These are phyloP conservation scores for Pleurotus salmoneostramineus DNA, from an alignment of 768 basidiomycete species.

Conservation along the genomic window DNA sequence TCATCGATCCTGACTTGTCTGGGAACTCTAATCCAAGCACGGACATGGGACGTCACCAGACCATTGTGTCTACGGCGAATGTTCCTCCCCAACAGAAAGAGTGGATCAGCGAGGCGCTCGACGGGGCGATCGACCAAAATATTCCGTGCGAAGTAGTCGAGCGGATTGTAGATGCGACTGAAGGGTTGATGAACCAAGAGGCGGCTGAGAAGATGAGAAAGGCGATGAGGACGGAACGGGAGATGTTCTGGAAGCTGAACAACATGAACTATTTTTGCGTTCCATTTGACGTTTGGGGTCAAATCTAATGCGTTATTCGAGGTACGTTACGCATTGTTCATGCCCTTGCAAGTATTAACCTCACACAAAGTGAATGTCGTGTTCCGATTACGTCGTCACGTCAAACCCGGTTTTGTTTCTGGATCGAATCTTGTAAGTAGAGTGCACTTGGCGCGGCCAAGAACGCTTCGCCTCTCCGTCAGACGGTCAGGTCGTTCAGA, in stretches of 20 bases:
- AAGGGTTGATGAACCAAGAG: slow-evolving; percentile 32
- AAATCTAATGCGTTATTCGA: neutral
- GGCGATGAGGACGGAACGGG: slow-evolving; percentile 27
- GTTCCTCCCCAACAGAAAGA: slow-evolving; percentile 48
- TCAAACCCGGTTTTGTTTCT: too few species aligned
- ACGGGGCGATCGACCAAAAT: slow-evolving; percentile 26
- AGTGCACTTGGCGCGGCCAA: neutral
- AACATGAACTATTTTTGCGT: slow-evolving; percentile 46
- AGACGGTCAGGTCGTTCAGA: neutral
- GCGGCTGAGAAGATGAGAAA: slow-evolving; percentile 31
- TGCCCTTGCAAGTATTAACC: neutral
- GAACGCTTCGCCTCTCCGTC: neutral
- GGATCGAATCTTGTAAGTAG: neutral
- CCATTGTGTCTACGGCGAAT: slow-evolving; percentile 35
- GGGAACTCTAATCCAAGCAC: neutral
- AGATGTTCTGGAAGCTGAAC: slow-evolving; percentile 33
- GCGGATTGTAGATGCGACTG: slow-evolving; percentile 30
- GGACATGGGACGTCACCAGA: slow-evolving; percentile 9
- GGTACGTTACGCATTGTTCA: neutral
- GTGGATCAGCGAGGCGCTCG: slow-evolving; percentile 37
- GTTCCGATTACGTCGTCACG: too few species aligned
- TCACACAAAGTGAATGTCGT: too few species aligned
- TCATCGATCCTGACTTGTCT: slow-evolving; percentile 42
- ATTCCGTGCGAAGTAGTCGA: slow-evolving; percentile 43
- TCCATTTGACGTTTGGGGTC: slow-evolving; percentile 43